phyloP scores from a whole-genome alignment of 2,329 filamentous ascomycete genomes.

The Fusarium miscanthi region DNA sequence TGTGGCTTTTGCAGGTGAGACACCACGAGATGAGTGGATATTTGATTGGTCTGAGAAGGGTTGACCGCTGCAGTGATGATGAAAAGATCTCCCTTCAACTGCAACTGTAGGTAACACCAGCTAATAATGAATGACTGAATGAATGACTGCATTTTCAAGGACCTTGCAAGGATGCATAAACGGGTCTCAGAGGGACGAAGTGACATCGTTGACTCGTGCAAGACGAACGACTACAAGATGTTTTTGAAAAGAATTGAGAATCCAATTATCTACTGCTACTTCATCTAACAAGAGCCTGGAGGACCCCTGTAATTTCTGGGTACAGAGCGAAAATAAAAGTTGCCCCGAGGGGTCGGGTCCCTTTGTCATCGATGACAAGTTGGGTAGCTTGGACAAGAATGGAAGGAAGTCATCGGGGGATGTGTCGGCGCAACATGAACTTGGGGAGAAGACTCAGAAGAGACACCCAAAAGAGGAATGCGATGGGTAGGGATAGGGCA shows the following conservation, averaged over 20 bases:
- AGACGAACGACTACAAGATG: neutral
- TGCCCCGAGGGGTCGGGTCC: conserved; percentile 23
- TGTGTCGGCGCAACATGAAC: conserved; percentile 16
- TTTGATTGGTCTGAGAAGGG: conserved; percentile 19
- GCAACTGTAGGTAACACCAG: neutral
- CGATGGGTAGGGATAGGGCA: neutral
- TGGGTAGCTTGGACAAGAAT: conserved; percentile 1
- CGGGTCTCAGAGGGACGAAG: conserved; percentile 6
- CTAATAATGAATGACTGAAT: neutral
- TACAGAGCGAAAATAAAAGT: neutral
- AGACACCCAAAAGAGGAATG: conserved; percentile 9
- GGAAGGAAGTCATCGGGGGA: conserved; percentile 1
- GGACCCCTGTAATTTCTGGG: neutral
- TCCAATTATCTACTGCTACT: neutral
- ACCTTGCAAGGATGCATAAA: neutral
- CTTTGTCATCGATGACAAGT: conserved; percentile 17
- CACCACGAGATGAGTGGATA: conserved; percentile 37
- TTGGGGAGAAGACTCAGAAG: conserved; percentile 5
- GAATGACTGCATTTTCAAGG: neutral
- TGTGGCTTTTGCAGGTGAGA: conserved; percentile 24
- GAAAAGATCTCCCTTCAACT: conserved; percentile 14
- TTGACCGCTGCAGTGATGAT: conserved; percentile 17
- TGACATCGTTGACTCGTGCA: conserved; percentile 34
- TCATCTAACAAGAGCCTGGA: neutral
- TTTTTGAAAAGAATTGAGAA: neutral